These are phyloP conservation scores for Solanum pennellii DNA, from an alignment of 257 asterid genomes.

Conservation along the genomic window DNA sequence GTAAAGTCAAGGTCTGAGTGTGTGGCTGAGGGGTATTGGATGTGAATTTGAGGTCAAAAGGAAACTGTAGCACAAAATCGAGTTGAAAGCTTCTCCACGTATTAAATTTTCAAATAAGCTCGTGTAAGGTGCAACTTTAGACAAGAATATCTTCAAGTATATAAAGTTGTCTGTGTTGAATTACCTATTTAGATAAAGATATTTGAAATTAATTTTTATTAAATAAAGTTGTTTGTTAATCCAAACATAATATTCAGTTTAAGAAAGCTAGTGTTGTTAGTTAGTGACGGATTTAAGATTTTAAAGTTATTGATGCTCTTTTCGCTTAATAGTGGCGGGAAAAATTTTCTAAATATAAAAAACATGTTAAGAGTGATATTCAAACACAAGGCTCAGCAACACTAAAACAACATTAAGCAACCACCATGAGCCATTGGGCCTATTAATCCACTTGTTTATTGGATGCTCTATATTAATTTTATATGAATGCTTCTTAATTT, in stretches of 20 bases:
- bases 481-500: no score
- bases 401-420: no score
- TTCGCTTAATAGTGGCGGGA: no score
- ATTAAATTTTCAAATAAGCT: not conserved
- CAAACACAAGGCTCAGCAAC: no score
- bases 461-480: no score
- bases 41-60: not conserved
- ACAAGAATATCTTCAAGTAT: not conserved
- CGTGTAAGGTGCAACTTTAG: not conserved
- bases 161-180: not conserved
- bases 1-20: not conserved
- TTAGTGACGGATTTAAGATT: no score
- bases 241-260: not conserved
- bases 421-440: no score
- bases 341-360: no score
- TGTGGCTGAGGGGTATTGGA: not conserved
- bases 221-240: not conserved
- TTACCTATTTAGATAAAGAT: not conserved
- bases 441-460: no score
- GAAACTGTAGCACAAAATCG: not conserved
- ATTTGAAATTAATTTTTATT: not conserved
- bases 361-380: no score
- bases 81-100: not conserved
- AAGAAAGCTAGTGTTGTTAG: not conserved
- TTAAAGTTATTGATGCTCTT: no score